Conservation (phyloP, 106 monocot genomes). For the Acorus calamus region DNA sequence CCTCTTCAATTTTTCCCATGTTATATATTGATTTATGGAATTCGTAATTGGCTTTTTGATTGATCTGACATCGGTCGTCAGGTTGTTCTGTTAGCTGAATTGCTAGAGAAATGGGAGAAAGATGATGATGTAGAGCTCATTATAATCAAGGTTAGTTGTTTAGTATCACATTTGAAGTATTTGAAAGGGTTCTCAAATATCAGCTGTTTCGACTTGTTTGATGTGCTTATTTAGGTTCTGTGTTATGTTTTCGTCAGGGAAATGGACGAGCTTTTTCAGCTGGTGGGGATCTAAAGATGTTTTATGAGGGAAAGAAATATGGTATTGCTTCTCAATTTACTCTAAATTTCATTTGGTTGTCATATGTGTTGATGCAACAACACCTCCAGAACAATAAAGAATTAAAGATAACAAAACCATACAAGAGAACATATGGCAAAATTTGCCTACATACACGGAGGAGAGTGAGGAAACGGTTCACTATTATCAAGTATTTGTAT, state of each 20-base stretch:
- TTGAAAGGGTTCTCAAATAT: neutral
- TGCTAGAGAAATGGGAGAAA: slow-evolving; percentile 28
- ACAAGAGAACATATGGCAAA: no score
- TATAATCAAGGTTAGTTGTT: slow-evolving; percentile 20
- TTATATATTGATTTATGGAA: neutral
- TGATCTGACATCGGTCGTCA: slow-evolving; percentile 1
- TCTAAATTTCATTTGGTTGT: no score
- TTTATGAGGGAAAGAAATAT: slow-evolving; percentile 43
- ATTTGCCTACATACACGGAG: no score
- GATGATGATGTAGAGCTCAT: slow-evolving; percentile 18
- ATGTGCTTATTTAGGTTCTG: neutral
- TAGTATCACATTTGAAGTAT: slow-evolving; percentile 9
- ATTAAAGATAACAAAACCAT: no score
- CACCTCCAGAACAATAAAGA: no score
- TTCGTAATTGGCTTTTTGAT: no score
- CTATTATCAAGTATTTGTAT: no score
- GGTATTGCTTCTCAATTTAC: neutral
- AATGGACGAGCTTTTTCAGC: slow-evolving; percentile 78
- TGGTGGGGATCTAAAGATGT: slow-evolving; percentile 92
- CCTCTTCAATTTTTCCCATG: neutral
- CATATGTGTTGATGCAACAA: no score
- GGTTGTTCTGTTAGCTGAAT: slow-evolving; percentile 29
- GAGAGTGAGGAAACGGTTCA: no score
- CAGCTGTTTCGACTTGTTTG: neutral
- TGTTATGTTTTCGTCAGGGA: slow-evolving; percentile 25